Percentiles rank a stretch among this genome's conserved stretches.
These are phyloP conservation scores for Alternaria brassicae DNA, from an alignment of 2,329 filamentous ascomycete genomes.

Conservation along the genomic window DNA sequence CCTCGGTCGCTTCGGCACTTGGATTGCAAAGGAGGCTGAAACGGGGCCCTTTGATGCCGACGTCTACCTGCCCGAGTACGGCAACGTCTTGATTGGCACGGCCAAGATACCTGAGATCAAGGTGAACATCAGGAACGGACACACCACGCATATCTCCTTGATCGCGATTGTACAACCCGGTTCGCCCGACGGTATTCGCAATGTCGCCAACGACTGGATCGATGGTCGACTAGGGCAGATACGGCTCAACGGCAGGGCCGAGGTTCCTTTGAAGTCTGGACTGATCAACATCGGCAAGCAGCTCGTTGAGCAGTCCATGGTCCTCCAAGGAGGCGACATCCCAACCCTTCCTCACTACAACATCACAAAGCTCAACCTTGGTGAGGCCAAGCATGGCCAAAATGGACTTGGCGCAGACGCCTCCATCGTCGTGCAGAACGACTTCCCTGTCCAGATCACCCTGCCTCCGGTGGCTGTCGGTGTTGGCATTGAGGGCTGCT, in stretches of 20 bases:
- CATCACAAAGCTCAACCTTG: constrained; percentile 79
- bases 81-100: constrained; percentile 76
- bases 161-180: constrained; percentile 78
- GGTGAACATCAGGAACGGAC: constrained; percentile 78
- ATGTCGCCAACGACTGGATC: constrained; percentile 87
- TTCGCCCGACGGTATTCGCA: constrained; percentile 76
- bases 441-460: constrained; percentile 77
- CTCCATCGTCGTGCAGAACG: constrained; percentile 73
- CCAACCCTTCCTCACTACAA: constrained; percentile 82
- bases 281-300: constrained; percentile 81
- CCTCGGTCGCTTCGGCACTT: constrained; percentile 79
- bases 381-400: constrained; percentile 68
- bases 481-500: constrained; percentile 83
- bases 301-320: constrained; percentile 73
- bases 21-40: constrained; percentile 78
- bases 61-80: constrained; percentile 84
- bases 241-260: constrained; percentile 74
- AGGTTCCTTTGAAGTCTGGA: constrained; percentile 78
- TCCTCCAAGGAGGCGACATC: constrained; percentile 77
- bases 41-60: constrained; percentile 74
- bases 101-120: constrained; percentile 77
- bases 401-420: constrained; percentile 81
- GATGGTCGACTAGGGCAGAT: constrained; percentile 76
- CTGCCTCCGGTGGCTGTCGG: constrained; percentile 84
- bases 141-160: constrained; percentile 79